Conservation (phyloP, 495 filamentous ascomycete species). For the Melanomma pulvis-pyrius region DNA sequence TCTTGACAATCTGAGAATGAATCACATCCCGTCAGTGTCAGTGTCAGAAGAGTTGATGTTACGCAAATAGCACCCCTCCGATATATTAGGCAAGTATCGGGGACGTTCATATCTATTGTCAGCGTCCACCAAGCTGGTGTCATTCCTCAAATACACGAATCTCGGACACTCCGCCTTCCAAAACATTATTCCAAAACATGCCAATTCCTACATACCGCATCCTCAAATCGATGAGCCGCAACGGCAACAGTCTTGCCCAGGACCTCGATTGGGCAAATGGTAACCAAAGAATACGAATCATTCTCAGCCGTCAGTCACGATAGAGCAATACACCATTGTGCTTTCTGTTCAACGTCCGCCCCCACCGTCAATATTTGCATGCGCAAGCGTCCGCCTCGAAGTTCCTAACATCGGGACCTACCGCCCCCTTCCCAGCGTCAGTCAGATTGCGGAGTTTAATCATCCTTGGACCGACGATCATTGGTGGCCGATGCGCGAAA, state of each 20-base stretch:
- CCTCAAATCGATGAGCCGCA: not conserved
- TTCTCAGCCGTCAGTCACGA: not conserved
- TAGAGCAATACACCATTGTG: not conserved
- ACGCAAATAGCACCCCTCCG: too few species aligned
- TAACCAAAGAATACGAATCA: not conserved
- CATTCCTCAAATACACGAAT: not conserved
- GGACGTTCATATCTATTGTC: not conserved
- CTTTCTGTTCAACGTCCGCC: not conserved
- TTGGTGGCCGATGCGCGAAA: not conserved
- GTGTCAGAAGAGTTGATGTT: too few species aligned
- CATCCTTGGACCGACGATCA: not conserved
- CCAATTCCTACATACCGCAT: not conserved
- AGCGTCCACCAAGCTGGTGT: not conserved
- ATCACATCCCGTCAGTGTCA: too few species aligned
- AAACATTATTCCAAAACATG: too few species aligned
- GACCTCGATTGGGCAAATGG: not conserved
- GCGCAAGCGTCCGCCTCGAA: not conserved
- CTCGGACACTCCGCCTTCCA: not conserved
- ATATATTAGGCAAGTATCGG: too few species aligned
- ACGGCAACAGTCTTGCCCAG: not conserved
- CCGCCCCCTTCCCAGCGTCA: not conserved
- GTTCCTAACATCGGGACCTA: not conserved
- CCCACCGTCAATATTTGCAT: not conserved
- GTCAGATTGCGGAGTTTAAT: not conserved
- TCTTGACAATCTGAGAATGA: not conserved